Conservation (phyloP, 192 early-diverging fungal genomes). For the Funneliformis mosseae region DNA sequence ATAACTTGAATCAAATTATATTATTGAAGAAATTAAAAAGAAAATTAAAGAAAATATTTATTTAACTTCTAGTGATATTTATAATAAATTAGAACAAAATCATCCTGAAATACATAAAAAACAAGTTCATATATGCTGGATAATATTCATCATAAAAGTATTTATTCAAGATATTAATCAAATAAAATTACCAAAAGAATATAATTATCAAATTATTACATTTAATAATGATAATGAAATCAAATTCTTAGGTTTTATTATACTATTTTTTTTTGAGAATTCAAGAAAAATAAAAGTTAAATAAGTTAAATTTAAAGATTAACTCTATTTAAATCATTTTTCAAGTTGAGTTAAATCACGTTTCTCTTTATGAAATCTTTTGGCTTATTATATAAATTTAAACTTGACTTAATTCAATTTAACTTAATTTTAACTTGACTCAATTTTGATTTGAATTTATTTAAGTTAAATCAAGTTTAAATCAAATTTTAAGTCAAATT, state of each 20-base stretch:
- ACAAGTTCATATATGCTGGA: not conserved
- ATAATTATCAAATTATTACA: not conserved
- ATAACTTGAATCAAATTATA: not conserved
- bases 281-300: too few relatives aligned
- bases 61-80: not conserved
- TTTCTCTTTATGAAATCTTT: too few relatives aligned
- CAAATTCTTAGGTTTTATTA: not conserved
- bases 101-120: not conserved
- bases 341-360: too few relatives aligned
- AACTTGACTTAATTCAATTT: too few relatives aligned
- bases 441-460: too few relatives aligned
- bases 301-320: too few relatives aligned
- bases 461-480: too few relatives aligned
- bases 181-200: not conserved
- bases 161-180: not conserved
- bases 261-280: not conserved
- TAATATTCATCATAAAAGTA: not conserved
- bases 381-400: too few relatives aligned
- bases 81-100: not conserved
- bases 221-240: not conserved
- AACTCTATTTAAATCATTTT: too few relatives aligned
- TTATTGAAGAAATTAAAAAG: not conserved
- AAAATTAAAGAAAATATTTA: not conserved
- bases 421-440: too few relatives aligned
- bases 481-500: too few relatives aligned